Evolutionary conservation across 1,139 yeast species (phyloP).

Genomic region (Starmera stellimalicola): DNA sequence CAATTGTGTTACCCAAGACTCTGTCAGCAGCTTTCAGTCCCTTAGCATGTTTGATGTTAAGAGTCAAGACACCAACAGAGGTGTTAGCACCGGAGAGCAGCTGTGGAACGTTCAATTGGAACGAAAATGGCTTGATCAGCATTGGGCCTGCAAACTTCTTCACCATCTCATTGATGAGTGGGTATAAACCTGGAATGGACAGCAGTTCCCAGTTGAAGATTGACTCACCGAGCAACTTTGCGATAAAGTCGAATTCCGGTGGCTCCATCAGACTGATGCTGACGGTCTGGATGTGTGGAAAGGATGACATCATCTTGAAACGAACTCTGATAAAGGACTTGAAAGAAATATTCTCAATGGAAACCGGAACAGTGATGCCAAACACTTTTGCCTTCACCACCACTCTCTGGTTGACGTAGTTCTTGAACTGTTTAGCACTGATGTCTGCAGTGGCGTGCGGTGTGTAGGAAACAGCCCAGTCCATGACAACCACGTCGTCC

Average conservation of each 20-base stretch:
- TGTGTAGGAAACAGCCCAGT: conserved; percentile 83
- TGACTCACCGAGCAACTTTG: conserved; percentile 64
- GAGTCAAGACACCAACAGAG: conserved; percentile 76
- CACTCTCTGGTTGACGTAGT: conserved; percentile 72
- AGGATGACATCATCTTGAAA: conserved; percentile 78
- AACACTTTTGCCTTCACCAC: conserved; percentile 59
- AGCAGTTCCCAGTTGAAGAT: conserved; percentile 82
- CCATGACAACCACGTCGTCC: conserved; percentile 92
- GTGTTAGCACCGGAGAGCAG: conserved; percentile 79
- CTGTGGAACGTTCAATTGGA: conserved; percentile 88
- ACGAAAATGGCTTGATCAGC: conserved; percentile 79
- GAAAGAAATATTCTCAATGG: conserved; percentile 53
- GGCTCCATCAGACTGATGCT: conserved; percentile 78
- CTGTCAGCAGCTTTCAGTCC: conserved; percentile 57
- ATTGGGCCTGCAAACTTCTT: conserved; percentile 82
- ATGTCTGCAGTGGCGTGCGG: conserved; percentile 85
- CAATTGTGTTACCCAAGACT: conserved; percentile 68
- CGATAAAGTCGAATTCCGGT: conserved; percentile 77
- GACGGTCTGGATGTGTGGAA: conserved; percentile 89
- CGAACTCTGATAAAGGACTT: conserved; percentile 68
- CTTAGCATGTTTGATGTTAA: conserved; percentile 58
- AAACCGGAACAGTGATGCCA: conserved; percentile 56
- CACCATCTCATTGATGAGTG: conserved; percentile 76
- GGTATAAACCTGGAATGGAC: conserved; percentile 75
- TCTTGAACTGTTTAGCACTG: conserved; percentile 74